Evolutionary conservation across 1,284 basidiomycete species (phyloP).

Genomic region (Polyporus tsugae): DNA sequence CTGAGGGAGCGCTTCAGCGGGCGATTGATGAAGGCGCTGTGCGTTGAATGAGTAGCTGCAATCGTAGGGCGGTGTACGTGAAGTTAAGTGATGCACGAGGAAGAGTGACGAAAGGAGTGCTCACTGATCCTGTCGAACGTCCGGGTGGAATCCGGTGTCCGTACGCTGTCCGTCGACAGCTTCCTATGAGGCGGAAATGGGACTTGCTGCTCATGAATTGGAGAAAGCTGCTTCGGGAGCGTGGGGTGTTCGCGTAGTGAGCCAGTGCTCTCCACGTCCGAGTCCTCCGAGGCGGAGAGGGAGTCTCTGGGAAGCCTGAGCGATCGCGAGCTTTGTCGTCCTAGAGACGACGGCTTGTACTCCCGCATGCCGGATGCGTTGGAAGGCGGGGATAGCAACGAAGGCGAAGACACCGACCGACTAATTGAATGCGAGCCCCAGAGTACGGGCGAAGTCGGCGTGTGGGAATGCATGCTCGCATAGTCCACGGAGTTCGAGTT

Average conservation of each 20-base stretch:
- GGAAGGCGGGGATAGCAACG: constrained; percentile 26
- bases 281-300: constrained; percentile 34
- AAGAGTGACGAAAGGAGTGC: constrained; percentile 18
- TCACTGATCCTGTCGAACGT: constrained; percentile 34
- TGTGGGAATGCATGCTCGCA: constrained; percentile 12
- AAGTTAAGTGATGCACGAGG: constrained; percentile 2
- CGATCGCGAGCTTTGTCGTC: constrained; percentile 37
- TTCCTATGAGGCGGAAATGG: constrained; percentile 34
- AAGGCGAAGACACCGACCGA: constrained; percentile 35
- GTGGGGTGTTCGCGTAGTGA: constrained; percentile 21
- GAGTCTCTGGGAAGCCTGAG: constrained; percentile 31
- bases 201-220: constrained; percentile 38
- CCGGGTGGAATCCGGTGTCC: constrained; percentile 42
- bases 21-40: constrained; percentile 59
- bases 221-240: constrained; percentile 38
- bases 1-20: constrained; percentile 64
- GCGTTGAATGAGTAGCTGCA: constrained; percentile 18
- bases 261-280: constrained; percentile 31
- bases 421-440: constrained; percentile 32
- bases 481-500: constrained; percentile 18
- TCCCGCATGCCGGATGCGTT: constrained; percentile 16
- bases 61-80: neutral
- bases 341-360: constrained; percentile 28
- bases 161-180: constrained; percentile 40
- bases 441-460: constrained; percentile 20